Percentiles rank a stretch among this genome's conserved stretches.
Conservation (phyloP, 2,329 filamentous ascomycete species). For the Fusarium buharicum region DNA sequence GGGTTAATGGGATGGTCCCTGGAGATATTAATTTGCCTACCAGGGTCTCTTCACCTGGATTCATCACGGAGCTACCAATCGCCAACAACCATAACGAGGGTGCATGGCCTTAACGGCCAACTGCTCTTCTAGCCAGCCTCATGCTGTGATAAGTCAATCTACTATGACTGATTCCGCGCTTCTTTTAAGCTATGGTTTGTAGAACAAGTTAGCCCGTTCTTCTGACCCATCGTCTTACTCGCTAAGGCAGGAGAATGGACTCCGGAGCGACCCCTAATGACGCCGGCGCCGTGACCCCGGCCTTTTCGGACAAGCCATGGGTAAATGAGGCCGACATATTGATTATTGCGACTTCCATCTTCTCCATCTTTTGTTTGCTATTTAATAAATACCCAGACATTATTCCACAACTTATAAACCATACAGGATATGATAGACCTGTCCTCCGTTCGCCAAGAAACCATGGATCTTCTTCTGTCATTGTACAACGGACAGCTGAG, state of each 20-base stretch:
- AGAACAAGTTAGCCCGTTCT: constrained; percentile 29
- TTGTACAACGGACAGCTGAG: constrained; percentile 2
- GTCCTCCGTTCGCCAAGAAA: not conserved
- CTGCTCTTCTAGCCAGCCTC: constrained; percentile 1
- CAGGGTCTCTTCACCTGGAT: constrained; percentile 34
- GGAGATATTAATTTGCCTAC: constrained; percentile 31
- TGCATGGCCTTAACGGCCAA: constrained; percentile 27
- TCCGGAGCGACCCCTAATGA: constrained; percentile 29
- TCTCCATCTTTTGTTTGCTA: constrained; percentile 36
- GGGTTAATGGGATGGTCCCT: constrained; percentile 32
- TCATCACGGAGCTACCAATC: constrained; percentile 6
- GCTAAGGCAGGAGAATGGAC: constrained; percentile 19
- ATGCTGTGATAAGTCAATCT: constrained; percentile 8
- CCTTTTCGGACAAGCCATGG: constrained; percentile 20
- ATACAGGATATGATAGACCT: constrained; percentile 5
- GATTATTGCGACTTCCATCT: constrained; percentile 5
- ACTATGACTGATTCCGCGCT: constrained; percentile 13
- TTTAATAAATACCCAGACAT: constrained; percentile 15
- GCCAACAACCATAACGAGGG: constrained; percentile 13
- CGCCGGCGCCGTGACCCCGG: constrained; percentile 24
- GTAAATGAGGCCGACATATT: constrained; percentile 36
- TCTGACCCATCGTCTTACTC: constrained; percentile 20
- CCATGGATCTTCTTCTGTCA: constrained; percentile 3
- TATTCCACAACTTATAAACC: constrained; percentile 30
- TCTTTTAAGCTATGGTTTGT: constrained; percentile 25